Evolutionary conservation across 176 grass and related monocot genomes (phyloP), one percentile per base, ranked within the genome.

Genomic region (Tuctoria greenei): DNA sequence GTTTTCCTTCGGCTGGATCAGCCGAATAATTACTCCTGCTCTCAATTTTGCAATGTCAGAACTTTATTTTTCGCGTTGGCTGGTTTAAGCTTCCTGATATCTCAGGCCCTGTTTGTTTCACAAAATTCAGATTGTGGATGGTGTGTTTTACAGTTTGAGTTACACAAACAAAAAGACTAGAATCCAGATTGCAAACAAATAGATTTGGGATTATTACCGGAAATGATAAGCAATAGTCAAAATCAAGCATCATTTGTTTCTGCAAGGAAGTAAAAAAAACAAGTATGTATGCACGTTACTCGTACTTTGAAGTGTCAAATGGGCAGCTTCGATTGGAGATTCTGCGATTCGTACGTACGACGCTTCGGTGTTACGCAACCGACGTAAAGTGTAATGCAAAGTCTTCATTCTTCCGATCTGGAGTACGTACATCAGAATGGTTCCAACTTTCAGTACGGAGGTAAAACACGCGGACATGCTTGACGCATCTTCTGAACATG

Each of bases 391-490:
- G 3, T 31, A 23, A 21, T 82, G 40, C 50, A 66, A 77, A 81
- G 84, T 81, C 72, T 46, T 72, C 65, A 81, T 77, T 38, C 84
- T 75, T 81, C 49, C 17, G 49, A 72, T 77, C n/a, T n/a, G n/a
- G n/a, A n/a, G n/a, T n/a, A n/a, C n/a, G 49, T 59, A 24, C 28
- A 58, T 9, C 16, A 18, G 13, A 87, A 72, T 76, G 50, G 55
- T 26, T 72, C 39, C 55, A 9, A 1, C 0, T 15, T 43, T 59
- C 36, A 23, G 45, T 76, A 43, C 27, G 11, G 6, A 75, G 41
- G 55, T 60, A 49, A 74, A 74, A 67, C 62, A 68, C 62, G 67
- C 46, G 24, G 18, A 39, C 28, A 47, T 59, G 27, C 70, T 59
- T 43, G 10, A 68, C 31, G 31, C 28, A 75, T 36, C 69, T 56